Base-by-base conservation (phyloP, 345 rosid species). In the Euclidium syriacum region DNA sequence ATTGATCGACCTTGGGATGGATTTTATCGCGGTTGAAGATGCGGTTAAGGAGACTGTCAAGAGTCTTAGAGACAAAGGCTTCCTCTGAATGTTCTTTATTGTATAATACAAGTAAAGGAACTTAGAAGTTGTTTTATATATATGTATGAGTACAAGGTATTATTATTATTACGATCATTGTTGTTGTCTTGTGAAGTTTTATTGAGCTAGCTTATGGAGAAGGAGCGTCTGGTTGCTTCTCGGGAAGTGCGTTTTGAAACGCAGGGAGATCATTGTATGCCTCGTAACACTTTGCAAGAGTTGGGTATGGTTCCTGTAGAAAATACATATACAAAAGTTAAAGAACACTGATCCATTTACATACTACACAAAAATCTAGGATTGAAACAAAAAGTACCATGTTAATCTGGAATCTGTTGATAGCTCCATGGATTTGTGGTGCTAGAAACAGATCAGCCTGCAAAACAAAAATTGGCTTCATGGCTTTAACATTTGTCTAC, bases 381-480 rank as follows among this genome's bases (percentile, higher is more conserved):
- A n/a, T n/a, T n/a, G 18, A 29, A 11, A 1, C 43, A 0, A 48
- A 9, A 27, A 47, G 23, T 88, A 91, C 98, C 95, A 85, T 80
- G 76, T 81, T 86, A n/a, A 89, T 50, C 47, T 77, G 66, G 80
- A 82, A 86, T 54, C 81, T 78, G 12, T 58, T 72, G 52, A 77
- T 57, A 42, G 80, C 94, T 24, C 67, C 74, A 17, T 75, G 1
- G 71, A 87, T 59, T 61, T 89, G 96, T 14, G 95, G 89, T 34
- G 87, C 95, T 44, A 88, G 52, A 74, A 86, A 92, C 58, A 79
- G 16, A 77, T 92, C 98, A 25, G 95, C 96, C 98, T 86, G 90
- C 81, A 73, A 51, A 33, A 29, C 2, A n/a, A n/a, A n/a, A n/a
- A n/a, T n/a, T n/a, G 24, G 55, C 5, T 24, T 54, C 49, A 33